These are phyloP conservation scores for Lophiostoma macrostomum DNA, from an alignment of 495 filamentous ascomycete genomes.

Conservation along the genomic window DNA sequence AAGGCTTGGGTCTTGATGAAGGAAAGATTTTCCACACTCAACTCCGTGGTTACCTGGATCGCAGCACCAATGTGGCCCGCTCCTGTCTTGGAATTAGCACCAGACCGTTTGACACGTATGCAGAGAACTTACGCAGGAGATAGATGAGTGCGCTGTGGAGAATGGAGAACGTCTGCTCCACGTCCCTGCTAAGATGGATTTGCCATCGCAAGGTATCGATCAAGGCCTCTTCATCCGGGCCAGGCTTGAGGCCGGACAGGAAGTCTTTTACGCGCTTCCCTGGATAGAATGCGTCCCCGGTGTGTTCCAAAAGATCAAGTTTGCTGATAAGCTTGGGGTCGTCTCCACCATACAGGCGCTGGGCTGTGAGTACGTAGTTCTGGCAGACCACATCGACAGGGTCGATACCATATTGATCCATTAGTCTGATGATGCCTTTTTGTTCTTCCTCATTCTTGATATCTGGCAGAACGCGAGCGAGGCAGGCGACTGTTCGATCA, in stretches of 20 bases:
- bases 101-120: background rate
- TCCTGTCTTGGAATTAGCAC: constrained; percentile 1
- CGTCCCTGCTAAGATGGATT: constrained; percentile 65
- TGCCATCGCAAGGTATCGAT: constrained; percentile 86
- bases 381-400: constrained; percentile 50
- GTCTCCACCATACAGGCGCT: constrained; percentile 3
- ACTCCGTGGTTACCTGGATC: constrained; percentile 53
- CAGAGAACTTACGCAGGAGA: constrained; percentile 60
- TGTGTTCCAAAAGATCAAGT: constrained; percentile 20
- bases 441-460: constrained; percentile 51
- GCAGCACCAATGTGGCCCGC: constrained; percentile 57
- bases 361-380: constrained; percentile 24
- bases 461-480: constrained; percentile 58
- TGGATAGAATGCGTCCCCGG: constrained; percentile 31
- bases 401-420: constrained; percentile 54
- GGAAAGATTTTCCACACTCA: constrained; percentile 45
- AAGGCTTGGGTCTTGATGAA: constrained; percentile 31
- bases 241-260: constrained; percentile 19
- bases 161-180: constrained; percentile 64
- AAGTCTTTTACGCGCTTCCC: constrained; percentile 31
- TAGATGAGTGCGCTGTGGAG: constrained; percentile 68
- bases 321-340: constrained; percentile 1
- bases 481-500: constrained; percentile 45
- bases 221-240: constrained; percentile 61
- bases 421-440: constrained; percentile 48